Evolutionary conservation across 345 rosid species (phyloP).

Genomic region (Bruguiera sexangula): DNA sequence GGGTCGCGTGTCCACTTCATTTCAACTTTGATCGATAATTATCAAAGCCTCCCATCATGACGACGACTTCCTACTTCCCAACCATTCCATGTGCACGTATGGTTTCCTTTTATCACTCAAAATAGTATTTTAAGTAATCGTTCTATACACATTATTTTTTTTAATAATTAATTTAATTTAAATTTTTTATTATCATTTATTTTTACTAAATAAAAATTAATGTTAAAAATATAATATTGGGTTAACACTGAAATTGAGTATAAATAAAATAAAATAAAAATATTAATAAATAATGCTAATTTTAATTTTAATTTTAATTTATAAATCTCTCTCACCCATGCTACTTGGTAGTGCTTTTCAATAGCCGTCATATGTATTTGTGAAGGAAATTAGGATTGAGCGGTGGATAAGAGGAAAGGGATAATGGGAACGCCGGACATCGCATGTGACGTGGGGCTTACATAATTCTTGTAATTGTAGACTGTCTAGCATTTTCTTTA

Average conservation of each 20-base stretch:
- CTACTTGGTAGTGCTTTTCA: not conserved
- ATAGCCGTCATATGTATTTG: not conserved
- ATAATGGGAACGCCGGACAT: constrained; percentile 9
- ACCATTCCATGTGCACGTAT: constrained; percentile 14
- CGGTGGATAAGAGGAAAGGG: constrained; percentile 15
- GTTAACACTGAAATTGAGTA: no score
- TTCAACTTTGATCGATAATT: not conserved
- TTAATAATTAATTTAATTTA: no score
- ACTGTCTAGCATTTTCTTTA: not conserved
- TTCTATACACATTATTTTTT: no score
- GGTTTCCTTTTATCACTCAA: not conserved
- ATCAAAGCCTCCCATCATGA: not conserved
- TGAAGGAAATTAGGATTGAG: not conserved
- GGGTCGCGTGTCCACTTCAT: not conserved
- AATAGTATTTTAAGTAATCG: no score
- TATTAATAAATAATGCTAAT: no score
- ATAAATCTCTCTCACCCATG: no score
- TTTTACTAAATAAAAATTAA: no score
- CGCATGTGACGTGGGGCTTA: constrained; percentile 22
- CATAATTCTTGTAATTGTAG: not conserved
- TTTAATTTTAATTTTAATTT: no score
- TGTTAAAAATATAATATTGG: no score
- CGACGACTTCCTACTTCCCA: not conserved
- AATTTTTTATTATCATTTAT: not conserved
- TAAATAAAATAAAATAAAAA: no score